Conservation (phyloP, 495 filamentous ascomycete genomes). For the Talaromyces thailandensis region DNA sequence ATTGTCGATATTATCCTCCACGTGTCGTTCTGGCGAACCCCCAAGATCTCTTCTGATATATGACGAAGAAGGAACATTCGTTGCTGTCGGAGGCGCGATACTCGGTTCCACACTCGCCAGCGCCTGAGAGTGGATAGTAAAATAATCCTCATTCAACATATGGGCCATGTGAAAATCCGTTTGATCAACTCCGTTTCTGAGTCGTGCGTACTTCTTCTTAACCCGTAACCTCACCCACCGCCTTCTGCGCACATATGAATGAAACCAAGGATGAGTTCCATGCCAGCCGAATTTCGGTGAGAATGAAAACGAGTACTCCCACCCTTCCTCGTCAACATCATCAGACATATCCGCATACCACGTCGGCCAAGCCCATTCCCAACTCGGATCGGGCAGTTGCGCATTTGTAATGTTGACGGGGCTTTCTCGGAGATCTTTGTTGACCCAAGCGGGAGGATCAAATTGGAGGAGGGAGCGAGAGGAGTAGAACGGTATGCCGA, state of each 20-base stretch:
- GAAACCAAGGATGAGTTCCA: conserved; percentile 81
- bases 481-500: conserved; percentile 84
- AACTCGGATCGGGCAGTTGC: conserved; percentile 89
- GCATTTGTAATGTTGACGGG: conserved; percentile 83
- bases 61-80: conserved; percentile 8
- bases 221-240: conserved; percentile 83
- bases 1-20: conserved; percentile 50
- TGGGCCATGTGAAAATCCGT: conserved; percentile 40
- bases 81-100: conserved; percentile 15
- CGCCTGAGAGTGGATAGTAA: conserved; percentile 59
- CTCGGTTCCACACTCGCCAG: conserved; percentile 32
- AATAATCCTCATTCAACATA: conserved; percentile 75
- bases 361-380: conserved; percentile 91
- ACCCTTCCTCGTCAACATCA: conserved; percentile 87
- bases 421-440: conserved; percentile 57
- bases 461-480: conserved; percentile 75
- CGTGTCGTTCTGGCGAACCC: not conserved
- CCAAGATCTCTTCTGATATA: not conserved
- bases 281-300: conserved; percentile 74
- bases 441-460: conserved; percentile 83
- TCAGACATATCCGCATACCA: conserved; percentile 91
- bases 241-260: conserved; percentile 81
- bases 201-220: conserved; percentile 31
- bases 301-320: conserved; percentile 92
- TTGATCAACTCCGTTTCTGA: conserved; percentile 15